Evolutionary conservation across 2,329 filamentous ascomycete species (phyloP).

Genomic region (Ophiostoma quercus): DNA sequence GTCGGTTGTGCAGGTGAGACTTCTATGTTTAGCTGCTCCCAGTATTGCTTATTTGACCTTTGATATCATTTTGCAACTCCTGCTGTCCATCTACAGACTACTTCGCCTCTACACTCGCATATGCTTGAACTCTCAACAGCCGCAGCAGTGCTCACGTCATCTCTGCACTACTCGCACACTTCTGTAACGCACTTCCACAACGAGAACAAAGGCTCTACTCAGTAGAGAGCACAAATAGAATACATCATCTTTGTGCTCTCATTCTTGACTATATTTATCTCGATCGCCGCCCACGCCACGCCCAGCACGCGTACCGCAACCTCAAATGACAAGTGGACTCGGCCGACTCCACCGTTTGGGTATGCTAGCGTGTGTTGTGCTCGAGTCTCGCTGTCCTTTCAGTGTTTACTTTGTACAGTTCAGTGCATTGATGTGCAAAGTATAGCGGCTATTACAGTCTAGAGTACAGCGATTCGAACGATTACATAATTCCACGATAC

Average conservation of each 20-base stretch:
- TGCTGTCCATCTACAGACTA: not conserved
- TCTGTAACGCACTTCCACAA: too few species aligned
- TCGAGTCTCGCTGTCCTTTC: not conserved
- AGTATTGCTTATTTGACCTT: not conserved
- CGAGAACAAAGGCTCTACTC: too few species aligned
- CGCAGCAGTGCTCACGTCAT: not conserved
- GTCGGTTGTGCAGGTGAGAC: not conserved
- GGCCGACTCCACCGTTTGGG: not conserved
- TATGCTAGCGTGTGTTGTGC: not conserved
- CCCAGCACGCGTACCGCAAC: not conserved
- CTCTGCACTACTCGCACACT: not conserved
- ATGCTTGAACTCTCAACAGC: not conserved
- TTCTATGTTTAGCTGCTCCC: not conserved
- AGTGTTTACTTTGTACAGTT: too few species aligned
- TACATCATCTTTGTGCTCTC: not conserved
- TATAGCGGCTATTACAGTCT: not conserved
- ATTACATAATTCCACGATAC: not conserved
- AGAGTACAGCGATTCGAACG: not conserved
- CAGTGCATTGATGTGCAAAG: not conserved
- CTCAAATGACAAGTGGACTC: conserved; percentile 6
- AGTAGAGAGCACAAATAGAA: too few species aligned
- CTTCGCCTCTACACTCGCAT: not conserved
- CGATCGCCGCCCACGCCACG: not conserved
- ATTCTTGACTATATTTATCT: not conserved
- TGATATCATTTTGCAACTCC: not conserved